phyloP scores from a whole-genome alignment of 1,139 yeast species.

The Taphrina pruni region DNA sequence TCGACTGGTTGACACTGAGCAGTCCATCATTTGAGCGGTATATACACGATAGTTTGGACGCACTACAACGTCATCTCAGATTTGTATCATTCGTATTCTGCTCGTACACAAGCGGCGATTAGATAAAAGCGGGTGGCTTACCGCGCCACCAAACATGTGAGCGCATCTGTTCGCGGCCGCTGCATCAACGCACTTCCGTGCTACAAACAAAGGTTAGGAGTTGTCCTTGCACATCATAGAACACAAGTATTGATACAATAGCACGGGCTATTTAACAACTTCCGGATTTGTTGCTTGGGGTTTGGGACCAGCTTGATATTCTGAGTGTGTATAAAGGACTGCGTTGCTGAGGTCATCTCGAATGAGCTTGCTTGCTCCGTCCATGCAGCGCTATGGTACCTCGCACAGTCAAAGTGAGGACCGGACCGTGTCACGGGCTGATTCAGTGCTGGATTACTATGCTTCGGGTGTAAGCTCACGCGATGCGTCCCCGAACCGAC shows the following conservation, averaged over 20 bases:
- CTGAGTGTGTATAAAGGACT: too few relatives aligned
- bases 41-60: too few relatives aligned
- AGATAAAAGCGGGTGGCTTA: conserved; percentile 21
- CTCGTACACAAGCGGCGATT: conserved; percentile 2
- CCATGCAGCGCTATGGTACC: conserved; percentile 5
- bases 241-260: too few relatives aligned
- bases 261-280: too few relatives aligned
- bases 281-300: too few relatives aligned
- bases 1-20: neutral
- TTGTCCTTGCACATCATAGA: too few relatives aligned
- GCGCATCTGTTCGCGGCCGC: conserved; percentile 2
- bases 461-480: neutral
- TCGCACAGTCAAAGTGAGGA: neutral
- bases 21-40: neutral
- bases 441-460: conserved; percentile 21
- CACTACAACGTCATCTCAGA: too few relatives aligned
- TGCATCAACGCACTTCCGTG: neutral
- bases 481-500: neutral
- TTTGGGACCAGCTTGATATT: too few relatives aligned
- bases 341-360: neutral
- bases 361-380: conserved; percentile 9
- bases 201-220: too few relatives aligned
- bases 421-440: conserved; percentile 1
- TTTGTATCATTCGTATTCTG: neutral
- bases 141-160: neutral